Percentiles rank a stretch among this genome's conserved stretches.
Evolutionary conservation across 2,329 filamentous ascomycete species (phyloP).

Genomic region (Orbilia blumenaviensis): DNA sequence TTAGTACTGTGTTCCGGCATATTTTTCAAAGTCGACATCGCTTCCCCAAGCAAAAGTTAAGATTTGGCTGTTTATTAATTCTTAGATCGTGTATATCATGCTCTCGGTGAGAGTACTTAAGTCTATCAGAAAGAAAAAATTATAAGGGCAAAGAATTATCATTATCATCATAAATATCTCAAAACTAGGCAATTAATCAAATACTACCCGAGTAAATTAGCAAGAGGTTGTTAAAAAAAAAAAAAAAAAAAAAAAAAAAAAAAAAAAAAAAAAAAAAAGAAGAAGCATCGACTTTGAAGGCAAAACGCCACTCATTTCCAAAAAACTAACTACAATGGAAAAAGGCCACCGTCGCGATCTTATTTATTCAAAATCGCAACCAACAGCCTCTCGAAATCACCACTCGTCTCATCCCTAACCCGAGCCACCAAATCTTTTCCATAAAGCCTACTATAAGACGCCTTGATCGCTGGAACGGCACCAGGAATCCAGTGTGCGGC

Average conservation of each 20-base stretch:
- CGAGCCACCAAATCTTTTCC: conserved; percentile 72
- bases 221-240: too few species aligned
- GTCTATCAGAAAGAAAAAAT: too few species aligned
- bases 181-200: not conserved
- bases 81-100: too few species aligned
- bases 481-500: conserved; percentile 82
- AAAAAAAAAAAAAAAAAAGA: not conserved
- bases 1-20: too few species aligned
- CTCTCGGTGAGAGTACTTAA: too few species aligned
- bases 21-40: too few species aligned
- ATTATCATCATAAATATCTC: not conserved
- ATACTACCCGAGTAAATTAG: too few species aligned
- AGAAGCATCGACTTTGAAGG: not conserved
- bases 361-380: conserved; percentile 66
- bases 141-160: not conserved
- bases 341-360: not conserved
- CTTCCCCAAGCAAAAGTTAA: too few species aligned
- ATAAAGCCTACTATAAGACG: conserved; percentile 77
- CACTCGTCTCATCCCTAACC: conserved; percentile 83
- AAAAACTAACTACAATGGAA: not conserved
- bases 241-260: too few species aligned
- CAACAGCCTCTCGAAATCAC: conserved; percentile 81
- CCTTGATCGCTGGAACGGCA: conserved; percentile 78
- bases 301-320: not conserved
- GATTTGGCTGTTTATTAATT: too few species aligned